Base-by-base conservation (phyloP, 331 rosid species). In the Spiraea crenata region DNA sequence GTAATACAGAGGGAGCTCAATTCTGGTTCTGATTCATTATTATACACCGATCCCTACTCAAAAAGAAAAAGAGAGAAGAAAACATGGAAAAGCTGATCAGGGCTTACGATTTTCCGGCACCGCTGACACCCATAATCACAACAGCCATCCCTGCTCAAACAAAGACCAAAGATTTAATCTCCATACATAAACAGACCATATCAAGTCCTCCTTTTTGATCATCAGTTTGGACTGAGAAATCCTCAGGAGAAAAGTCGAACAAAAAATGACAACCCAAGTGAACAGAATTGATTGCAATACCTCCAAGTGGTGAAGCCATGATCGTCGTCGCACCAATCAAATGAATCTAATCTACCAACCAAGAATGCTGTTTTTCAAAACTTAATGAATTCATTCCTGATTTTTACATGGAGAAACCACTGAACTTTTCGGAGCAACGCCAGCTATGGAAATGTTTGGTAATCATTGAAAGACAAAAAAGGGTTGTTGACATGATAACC, bases 31-130 rank as follows among this genome's bases (percentile, higher is more conserved):
- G 31, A 25, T 25, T 25, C 1, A 25, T 25, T 25, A 25, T 25
- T 25, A 25, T 25, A 25, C 31, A 25, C 31, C 2, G 31, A 25
- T 25, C 31, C 31, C 31, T 25, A 25, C 31, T 49, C 15, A 49
- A 49, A 49, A 17, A 49, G 54, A 57, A 35, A 12, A 13, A 31
- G 7, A 31, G n/a, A n/a, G n/a, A 65, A 52, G 14, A 12, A 47
- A 5, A 37, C 15, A 48, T 35, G 20, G 14, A 44, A 69, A 69
- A 35, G 35, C 10, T 46, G 38, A 5, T 46, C n/a, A 13, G 72
- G 12, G 57, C 85, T 78, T 80, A 90, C 98, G 97, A 81, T 87
- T 93, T 90, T 47, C 98, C 97, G 5, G 92, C 88, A 7, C 98
- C 97, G 45, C 97, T 81, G 51, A 93, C 96, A 49, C 96, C 98